Conservation (phyloP, 495 filamentous ascomycete genomes). For the Neurospora intermedia region DNA sequence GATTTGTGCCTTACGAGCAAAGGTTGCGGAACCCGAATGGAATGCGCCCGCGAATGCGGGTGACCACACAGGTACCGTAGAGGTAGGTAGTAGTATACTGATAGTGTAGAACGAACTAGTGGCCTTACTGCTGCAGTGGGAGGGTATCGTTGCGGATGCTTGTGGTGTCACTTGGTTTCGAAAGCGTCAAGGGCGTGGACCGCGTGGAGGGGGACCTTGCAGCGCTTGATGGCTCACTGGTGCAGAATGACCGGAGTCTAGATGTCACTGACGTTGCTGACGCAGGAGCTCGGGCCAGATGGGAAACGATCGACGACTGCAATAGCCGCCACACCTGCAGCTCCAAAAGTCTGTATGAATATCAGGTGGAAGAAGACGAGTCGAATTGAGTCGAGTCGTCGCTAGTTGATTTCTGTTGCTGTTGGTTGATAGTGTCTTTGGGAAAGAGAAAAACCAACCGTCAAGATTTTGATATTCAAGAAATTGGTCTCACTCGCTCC, state of each 20-base stretch:
- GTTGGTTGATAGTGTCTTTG: background rate
- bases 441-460: background rate
- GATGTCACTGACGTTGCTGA: conserved; percentile 6
- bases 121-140: background rate
- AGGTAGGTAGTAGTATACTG: too few relatives aligned
- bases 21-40: background rate
- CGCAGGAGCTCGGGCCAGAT: conserved; percentile 16
- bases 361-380: background rate
- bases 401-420: background rate
- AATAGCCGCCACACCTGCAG: background rate
- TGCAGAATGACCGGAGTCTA: background rate
- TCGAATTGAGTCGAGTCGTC: background rate
- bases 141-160: background rate
- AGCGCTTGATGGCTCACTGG: background rate
- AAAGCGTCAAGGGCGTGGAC: background rate
- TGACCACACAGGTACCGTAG: background rate
- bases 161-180: background rate
- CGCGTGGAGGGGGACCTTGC: background rate
- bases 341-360: background rate
- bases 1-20: background rate
- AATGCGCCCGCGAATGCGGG: background rate
- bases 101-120: background rate
- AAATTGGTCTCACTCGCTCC: background rate
- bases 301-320: conserved; percentile 18
- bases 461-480: background rate